Evolutionary conservation across 768 basidiomycete species (phyloP).

Genomic region (Hygrocybe coccinea): DNA sequence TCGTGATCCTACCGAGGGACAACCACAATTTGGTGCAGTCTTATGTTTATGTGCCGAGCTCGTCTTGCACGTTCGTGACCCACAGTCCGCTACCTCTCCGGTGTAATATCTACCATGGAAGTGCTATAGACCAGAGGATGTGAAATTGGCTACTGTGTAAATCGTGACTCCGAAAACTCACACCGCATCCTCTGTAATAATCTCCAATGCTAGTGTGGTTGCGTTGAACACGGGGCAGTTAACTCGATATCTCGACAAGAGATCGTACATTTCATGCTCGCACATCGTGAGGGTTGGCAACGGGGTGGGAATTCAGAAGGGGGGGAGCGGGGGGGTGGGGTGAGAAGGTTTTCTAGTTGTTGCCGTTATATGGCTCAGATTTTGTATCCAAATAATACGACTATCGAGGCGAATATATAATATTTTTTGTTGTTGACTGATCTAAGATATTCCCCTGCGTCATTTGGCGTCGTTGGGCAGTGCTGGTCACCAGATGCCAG

Average conservation of each 20-base stretch:
- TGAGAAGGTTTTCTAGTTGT: too few relatives aligned
- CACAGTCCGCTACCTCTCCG: slow-evolving; percentile 40
- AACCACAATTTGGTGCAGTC: slow-evolving; percentile 38
- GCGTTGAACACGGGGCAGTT: not conserved
- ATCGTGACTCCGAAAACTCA: slow-evolving; percentile 21
- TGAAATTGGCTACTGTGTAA: not conserved
- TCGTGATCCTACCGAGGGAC: slow-evolving; percentile 38
- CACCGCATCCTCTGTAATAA: slow-evolving; percentile 48
- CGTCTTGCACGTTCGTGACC: slow-evolving; percentile 35
- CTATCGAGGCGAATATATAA: too few relatives aligned
- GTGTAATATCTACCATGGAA: slow-evolving; percentile 49
- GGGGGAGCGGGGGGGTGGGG: too few relatives aligned
- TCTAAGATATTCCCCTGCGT: too few relatives aligned
- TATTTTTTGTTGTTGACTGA: too few relatives aligned
- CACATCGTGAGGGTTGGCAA: slow-evolving; percentile 4
- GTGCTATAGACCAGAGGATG: slow-evolving; percentile 23
- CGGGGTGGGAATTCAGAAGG: not conserved
- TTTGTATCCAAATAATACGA: too few relatives aligned
- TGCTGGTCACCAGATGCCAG: too few relatives aligned
- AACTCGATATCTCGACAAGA: slow-evolving; percentile 1
- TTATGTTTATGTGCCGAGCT: slow-evolving; percentile 43
- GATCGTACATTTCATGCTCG: slow-evolving; percentile 11
- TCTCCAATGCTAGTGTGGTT: slow-evolving; percentile 37
- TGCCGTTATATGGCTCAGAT: too few relatives aligned
- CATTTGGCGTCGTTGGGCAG: too few relatives aligned